phyloP scores from a whole-genome alignment of 495 filamentous ascomycete genomes.

The Neurospora pannonica region DNA sequence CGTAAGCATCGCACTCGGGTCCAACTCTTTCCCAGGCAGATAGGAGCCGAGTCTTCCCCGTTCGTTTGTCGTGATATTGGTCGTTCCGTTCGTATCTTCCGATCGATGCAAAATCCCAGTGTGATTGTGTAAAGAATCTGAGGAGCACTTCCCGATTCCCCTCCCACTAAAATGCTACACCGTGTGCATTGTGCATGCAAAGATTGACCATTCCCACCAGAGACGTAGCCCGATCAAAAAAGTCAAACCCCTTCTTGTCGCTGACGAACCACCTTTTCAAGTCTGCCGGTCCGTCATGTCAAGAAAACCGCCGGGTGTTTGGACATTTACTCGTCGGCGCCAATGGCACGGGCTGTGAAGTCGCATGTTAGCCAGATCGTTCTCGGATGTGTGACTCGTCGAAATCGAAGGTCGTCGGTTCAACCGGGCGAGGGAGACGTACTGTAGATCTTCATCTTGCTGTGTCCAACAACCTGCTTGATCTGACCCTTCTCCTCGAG shows the following conservation, averaged over 20 bases:
- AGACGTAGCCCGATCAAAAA: slow-evolving; percentile 24
- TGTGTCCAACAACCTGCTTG: slow-evolving; percentile 96
- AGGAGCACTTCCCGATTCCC: slow-evolving; percentile 27
- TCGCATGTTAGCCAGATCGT: slow-evolving; percentile 25
- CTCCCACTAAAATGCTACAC: neutral
- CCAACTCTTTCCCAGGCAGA: neutral
- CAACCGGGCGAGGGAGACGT: slow-evolving; percentile 27
- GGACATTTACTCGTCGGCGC: slow-evolving; percentile 44
- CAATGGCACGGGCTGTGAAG: slow-evolving; percentile 48
- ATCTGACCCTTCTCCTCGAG: slow-evolving; percentile 97
- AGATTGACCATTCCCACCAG: slow-evolving; percentile 20
- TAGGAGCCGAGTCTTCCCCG: neutral
- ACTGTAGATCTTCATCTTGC: slow-evolving; percentile 98
- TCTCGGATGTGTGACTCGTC: neutral
- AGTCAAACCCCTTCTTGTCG: slow-evolving; percentile 23
- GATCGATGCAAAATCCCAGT: slow-evolving; percentile 19
- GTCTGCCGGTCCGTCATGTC: slow-evolving; percentile 19
- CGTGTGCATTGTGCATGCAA: slow-evolving; percentile 3
- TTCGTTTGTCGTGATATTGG: neutral
- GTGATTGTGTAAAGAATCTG: slow-evolving; percentile 18
- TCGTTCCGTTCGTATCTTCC: neutral
- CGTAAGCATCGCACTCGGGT: neutral
- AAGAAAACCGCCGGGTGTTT: slow-evolving; percentile 15
- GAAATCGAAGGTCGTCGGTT: neutral
- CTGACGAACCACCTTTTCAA: slow-evolving; percentile 17